These are phyloP conservation scores for Arabidopsis suecica DNA, from an alignment of 345 rosid species.

Conservation along the genomic window DNA sequence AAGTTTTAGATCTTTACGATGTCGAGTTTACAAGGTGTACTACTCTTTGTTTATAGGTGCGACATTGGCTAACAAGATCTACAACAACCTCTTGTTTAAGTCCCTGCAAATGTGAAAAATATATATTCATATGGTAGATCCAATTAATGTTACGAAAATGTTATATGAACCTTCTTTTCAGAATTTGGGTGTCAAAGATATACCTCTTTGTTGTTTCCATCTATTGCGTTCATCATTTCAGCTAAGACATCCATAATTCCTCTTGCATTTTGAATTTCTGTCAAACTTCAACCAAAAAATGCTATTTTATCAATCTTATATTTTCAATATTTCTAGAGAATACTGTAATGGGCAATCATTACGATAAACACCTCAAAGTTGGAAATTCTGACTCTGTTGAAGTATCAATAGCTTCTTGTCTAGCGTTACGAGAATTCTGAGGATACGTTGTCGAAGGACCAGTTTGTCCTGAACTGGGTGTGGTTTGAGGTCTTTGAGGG, in stretches of 20 bases:
- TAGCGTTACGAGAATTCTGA: constrained; percentile 59
- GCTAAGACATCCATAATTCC: constrained; percentile 96
- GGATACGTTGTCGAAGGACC: constrained; percentile 72
- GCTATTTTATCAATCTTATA: not conserved
- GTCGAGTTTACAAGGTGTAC: constrained; percentile 99
- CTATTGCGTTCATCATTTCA: constrained; percentile 93
- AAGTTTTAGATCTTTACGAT: constrained; percentile 54
- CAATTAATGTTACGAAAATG: not conserved
- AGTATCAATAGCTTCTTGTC: constrained; percentile 62
- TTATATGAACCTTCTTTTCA: not conserved
- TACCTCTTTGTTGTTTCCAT: constrained; percentile 90
- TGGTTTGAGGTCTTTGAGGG: constrained; percentile 79
- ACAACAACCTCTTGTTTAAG: constrained; percentile 92
- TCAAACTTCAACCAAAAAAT: constrained; percentile 59
- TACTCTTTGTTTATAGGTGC: constrained; percentile 92
- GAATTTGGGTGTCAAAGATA: not conserved
- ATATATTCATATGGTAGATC: constrained; percentile 2
- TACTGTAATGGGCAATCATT: not conserved
- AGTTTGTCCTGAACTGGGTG: constrained; percentile 72
- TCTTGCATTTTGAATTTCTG: constrained; percentile 97
- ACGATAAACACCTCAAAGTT: constrained; percentile 68
- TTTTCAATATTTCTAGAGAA: not conserved
- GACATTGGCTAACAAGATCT: constrained; percentile 96
- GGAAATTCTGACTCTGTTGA: constrained; percentile 88
- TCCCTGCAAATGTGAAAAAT: constrained; percentile 53